Evolutionary conservation across 164 flowering plant species (phyloP).

Genomic region (Macadamia tetraphylla): DNA sequence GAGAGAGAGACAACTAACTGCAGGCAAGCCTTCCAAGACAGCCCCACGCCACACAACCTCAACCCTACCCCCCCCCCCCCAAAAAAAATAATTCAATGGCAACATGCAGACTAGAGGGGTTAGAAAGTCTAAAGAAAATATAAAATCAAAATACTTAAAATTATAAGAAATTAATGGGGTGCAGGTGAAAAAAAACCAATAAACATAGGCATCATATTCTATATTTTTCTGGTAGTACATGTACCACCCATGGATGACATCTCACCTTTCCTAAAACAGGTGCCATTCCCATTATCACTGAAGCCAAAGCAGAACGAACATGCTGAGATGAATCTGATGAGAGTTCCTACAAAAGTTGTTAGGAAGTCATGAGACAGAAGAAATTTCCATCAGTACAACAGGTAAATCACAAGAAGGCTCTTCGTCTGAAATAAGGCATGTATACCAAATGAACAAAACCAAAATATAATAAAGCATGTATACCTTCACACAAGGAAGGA

Average conservation of each 20-base stretch:
- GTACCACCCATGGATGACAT: not conserved
- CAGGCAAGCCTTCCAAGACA: no score
- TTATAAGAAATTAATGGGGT: no score
- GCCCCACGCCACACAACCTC: no score
- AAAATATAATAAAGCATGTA: conserved; percentile 3
- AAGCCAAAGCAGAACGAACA: conserved; percentile 97
- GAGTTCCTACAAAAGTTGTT: conserved; percentile 51
- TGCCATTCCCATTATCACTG: conserved; percentile 99
- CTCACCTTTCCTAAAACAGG: conserved; percentile 90
- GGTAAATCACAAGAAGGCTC: not conserved
- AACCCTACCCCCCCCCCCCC: no score
- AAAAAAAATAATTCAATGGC: no score
- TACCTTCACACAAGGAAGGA: conserved; percentile 98
- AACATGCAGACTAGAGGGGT: no score
- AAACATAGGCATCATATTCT: not conserved
- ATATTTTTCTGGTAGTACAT: not conserved
- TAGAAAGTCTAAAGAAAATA: no score
- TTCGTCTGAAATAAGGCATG: not conserved
- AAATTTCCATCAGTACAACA: not conserved
- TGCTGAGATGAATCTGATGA: conserved; percentile 97
- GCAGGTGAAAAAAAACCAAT: not conserved
- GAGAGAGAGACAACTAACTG: no score
- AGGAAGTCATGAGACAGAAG: not conserved
- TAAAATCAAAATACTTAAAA: not conserved
- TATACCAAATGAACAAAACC: not conserved